Conservation (phyloP, 306 rosid genomes). For the Cicer bijugum region DNA sequence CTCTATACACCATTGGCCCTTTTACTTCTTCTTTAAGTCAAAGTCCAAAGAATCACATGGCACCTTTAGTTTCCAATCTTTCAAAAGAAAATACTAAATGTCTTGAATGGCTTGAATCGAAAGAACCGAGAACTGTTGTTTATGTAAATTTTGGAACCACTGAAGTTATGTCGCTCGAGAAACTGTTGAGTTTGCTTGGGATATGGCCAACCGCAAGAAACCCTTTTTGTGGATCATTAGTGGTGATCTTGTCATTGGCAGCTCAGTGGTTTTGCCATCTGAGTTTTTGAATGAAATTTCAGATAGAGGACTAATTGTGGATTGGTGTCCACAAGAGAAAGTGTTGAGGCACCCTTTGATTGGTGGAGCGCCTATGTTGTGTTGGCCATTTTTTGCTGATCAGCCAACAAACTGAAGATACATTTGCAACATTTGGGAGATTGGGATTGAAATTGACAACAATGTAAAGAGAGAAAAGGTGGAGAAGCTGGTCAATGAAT, state of each 20-base stretch:
- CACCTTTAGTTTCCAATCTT: neutral
- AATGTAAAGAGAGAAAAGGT: conserved; percentile 6
- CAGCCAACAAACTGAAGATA: conserved; percentile 14
- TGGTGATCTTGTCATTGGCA: conserved; percentile 2
- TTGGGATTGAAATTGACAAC: conserved; percentile 8
- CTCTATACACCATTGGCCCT: conserved; percentile 4
- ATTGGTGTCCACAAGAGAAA: conserved; percentile 8
- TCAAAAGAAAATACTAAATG: neutral
- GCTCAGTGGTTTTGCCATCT: neutral
- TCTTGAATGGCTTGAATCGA: neutral
- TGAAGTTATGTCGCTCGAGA: neutral
- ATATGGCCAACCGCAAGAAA: conserved; percentile 2
- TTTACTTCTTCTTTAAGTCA: conserved; percentile 7
- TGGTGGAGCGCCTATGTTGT: conserved; percentile 13
- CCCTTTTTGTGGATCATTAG: conserved; percentile 16
- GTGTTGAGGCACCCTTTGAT: conserved; percentile 2
- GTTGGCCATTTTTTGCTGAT: conserved; percentile 15
- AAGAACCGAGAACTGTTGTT: neutral
- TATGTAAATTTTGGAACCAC: conserved; percentile 14
- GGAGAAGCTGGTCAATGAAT: conserved; percentile 8
- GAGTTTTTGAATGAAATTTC: neutral
- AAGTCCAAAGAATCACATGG: neutral
- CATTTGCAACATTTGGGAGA: conserved; percentile 8
- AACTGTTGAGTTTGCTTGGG: conserved; percentile 1
- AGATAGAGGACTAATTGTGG: neutral